Conservation (phyloP, 2,329 filamentous ascomycete genomes). For the Trichothecium sympodiale region DNA sequence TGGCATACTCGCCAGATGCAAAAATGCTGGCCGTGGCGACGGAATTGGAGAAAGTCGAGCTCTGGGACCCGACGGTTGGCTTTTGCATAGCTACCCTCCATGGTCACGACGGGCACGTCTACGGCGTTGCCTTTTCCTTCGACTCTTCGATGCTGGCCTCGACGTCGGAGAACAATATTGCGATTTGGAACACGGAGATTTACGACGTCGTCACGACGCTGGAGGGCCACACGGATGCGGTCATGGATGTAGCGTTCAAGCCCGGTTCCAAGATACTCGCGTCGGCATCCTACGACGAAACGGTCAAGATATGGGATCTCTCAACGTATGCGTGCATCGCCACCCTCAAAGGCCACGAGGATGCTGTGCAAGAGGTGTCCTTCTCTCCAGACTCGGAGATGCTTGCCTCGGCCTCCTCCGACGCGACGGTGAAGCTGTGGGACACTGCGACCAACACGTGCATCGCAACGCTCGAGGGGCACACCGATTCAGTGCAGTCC, state of each 20-base stretch:
- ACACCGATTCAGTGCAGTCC: slow-evolving; percentile 4
- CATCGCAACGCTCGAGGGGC: slow-evolving; percentile 1
- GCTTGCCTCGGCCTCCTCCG: neutral
- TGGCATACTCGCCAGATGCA: too few species aligned
- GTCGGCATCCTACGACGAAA: neutral
- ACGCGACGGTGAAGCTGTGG: slow-evolving; percentile 2
- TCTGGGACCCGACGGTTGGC: too few species aligned
- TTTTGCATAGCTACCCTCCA: slow-evolving; percentile 8
- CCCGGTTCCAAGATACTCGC: slow-evolving; percentile 4
- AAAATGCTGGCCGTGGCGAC: too few species aligned
- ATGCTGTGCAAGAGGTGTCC: neutral
- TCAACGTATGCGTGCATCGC: neutral
- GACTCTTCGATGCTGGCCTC: too few species aligned
- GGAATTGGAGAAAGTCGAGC: too few species aligned
- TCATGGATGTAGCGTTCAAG: slow-evolving; percentile 2
- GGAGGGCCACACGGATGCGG: neutral
- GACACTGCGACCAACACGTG: neutral
- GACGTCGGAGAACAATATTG: too few species aligned
- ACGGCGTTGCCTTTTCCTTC: neutral
- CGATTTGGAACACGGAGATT: neutral
- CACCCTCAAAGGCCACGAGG: neutral
- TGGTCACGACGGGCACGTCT: neutral
- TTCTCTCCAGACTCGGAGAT: slow-evolving; percentile 1
- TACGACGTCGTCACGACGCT: neutral
- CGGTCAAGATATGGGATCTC: neutral